Evolutionary conservation across 495 filamentous ascomycete genomes (phyloP), one percentile per base, ranked within the genome.

Genomic region (Aspergillus nanangensis): DNA sequence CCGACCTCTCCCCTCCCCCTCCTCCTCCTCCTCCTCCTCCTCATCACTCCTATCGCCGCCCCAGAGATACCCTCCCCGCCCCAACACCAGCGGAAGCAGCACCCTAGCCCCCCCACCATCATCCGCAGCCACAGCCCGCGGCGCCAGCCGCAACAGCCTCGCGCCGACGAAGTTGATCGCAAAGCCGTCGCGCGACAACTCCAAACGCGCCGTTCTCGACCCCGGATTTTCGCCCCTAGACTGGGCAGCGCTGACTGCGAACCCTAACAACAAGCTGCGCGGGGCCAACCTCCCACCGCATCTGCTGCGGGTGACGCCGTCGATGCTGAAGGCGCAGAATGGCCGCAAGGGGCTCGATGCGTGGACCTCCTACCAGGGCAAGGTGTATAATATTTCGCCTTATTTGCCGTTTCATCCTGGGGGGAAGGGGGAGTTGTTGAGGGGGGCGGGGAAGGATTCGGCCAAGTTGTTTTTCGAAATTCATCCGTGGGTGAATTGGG

Each of bases 401-500:
- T 98, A 98, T 61, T 46, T 90, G 31, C 81, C 86, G 1, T 98
- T 89, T 60, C 93, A 98, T 57, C 93, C 93, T 0, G 93, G 93
- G 25, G 93, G 93, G 3, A 88, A 86, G 67, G 84, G 81, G 3
- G 89, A 98, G 70, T 57, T 97, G 55, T 71, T 95, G 63, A 76
- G 86, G 18, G 84, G 76, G 13, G 92, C 90, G 2, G 93, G 88
- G 14, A 75, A 69, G 60, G 74, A 78, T 38, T 73, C 67, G 11
- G 88, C 82, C 27, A 82, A 81, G 69, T 54, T 98, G 57, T 97
- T 98, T 63, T 81, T 84, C 50, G 90, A 96, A 70, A 78, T 91
- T 18, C 93, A 98, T 73, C 90, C 92, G 14, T 98, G 94, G 93
- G 92, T 98, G 8, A 98, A 95, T 56, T 95, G 88, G 75, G 94